phyloP scores from a whole-genome alignment of 129 eudicot genomes.

The Tagetes patula region DNA sequence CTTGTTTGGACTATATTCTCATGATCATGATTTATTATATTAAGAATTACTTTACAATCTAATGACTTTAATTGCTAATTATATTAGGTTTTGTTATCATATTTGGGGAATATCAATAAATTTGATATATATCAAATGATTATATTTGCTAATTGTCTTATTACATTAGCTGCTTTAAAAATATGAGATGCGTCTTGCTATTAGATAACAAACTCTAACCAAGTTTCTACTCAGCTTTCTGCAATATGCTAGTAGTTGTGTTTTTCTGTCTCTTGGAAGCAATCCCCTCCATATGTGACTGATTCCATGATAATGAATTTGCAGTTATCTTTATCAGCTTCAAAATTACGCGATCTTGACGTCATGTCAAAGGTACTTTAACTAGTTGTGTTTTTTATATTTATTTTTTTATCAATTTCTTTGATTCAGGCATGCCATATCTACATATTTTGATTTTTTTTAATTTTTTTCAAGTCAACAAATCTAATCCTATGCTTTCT shows the following conservation, averaged over 20 bases:
- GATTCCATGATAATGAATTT: conserved; percentile 22
- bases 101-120: neutral
- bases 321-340: conserved; percentile 89
- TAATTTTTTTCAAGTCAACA: conserved; percentile 2
- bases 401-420: neutral
- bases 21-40: neutral
- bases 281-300: conserved; percentile 10
- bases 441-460: conserved; percentile 1
- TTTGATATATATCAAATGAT: neutral
- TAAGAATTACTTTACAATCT: no score
- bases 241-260: conserved; percentile 14
- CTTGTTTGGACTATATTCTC: neutral
- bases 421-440: neutral
- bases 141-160: neutral
- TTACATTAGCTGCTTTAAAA: neutral
- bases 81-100: neutral
- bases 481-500: neutral
- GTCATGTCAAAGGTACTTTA: conserved; percentile 75
- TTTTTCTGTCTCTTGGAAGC: conserved; percentile 9
- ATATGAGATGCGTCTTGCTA: neutral
- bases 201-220: neutral
- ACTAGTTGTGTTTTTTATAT: neutral
- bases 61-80: neutral
- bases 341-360: conserved; percentile 74
- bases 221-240: neutral